These are phyloP conservation scores for Lepraria neglecta DNA, from an alignment of 495 filamentous ascomycete genomes.

Conservation along the genomic window DNA sequence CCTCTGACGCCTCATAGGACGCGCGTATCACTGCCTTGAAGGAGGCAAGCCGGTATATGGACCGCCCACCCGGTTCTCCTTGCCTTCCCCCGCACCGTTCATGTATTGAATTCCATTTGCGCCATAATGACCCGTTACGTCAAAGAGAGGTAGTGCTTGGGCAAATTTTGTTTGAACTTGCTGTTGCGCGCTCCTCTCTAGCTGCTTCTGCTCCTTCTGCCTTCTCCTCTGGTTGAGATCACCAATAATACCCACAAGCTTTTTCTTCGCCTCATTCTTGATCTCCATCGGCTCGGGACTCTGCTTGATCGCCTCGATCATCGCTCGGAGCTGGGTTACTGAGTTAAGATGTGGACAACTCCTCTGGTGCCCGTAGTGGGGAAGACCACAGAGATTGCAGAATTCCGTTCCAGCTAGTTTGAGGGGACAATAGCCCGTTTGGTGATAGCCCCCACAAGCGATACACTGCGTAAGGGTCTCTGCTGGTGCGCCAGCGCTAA, in stretches of 20 bases:
- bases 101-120: too few relatives aligned
- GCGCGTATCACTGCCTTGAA: too few relatives aligned
- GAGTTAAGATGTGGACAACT: slow-evolving; percentile 57
- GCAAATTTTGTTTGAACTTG: neutral
- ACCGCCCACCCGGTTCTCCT: too few relatives aligned
- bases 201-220: slow-evolving; percentile 18
- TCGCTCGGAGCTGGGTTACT: slow-evolving; percentile 49
- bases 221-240: slow-evolving; percentile 42
- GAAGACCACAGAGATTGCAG: slow-evolving; percentile 62
- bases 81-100: too few relatives aligned
- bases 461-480: slow-evolving; percentile 39
- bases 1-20: too few relatives aligned
- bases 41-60: too few relatives aligned
- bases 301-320: slow-evolving; percentile 53
- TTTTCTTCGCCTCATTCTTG: slow-evolving; percentile 48
- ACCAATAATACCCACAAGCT: slow-evolving; percentile 51
- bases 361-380: slow-evolving; percentile 52
- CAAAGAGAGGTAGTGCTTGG: neutral
- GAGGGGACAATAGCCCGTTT: slow-evolving; percentile 52
- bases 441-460: slow-evolving; percentile 50
- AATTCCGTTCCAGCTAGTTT: slow-evolving; percentile 54
- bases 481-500: neutral
- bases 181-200: neutral
- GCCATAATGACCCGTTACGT: neutral
- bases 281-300: slow-evolving; percentile 50